Percentiles rank a stretch among this genome's conserved stretches.
phyloP scores from a whole-genome alignment of 2,329 filamentous ascomycete species.

The Fusarium sp. region DNA sequence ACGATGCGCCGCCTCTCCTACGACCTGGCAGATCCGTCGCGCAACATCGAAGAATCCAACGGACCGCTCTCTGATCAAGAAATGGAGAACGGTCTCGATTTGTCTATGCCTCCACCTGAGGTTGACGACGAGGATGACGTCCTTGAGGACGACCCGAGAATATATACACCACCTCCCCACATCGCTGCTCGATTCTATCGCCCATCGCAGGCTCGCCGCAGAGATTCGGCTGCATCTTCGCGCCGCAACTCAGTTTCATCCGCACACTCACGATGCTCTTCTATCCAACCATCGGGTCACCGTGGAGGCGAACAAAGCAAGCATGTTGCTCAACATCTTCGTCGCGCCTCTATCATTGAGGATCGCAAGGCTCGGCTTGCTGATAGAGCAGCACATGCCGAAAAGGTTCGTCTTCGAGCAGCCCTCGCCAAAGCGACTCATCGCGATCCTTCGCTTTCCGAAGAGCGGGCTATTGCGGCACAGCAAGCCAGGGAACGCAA shows the following conservation, averaged over 20 bases:
- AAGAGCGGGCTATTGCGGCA: constrained; percentile 81
- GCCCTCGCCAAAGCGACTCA: constrained; percentile 78
- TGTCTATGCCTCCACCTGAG: constrained; percentile 54
- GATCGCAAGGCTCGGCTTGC: constrained; percentile 82
- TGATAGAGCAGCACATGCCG: constrained; percentile 82
- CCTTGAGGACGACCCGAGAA: constrained; percentile 50
- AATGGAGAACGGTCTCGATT: constrained; percentile 50
- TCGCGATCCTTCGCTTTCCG: constrained; percentile 72
- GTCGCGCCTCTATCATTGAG: constrained; percentile 82
- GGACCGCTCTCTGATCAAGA: constrained; percentile 46
- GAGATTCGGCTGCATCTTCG: constrained; percentile 80
- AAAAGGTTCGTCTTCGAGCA: constrained; percentile 82
- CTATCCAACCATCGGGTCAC: constrained; percentile 62
- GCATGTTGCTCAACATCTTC: constrained; percentile 80
- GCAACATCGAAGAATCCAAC: constrained; percentile 53
- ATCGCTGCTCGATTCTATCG: constrained; percentile 84
- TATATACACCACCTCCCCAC: constrained; percentile 75
- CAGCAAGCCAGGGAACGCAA: constrained; percentile 83
- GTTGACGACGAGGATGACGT: constrained; percentile 50
- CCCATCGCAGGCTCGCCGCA: constrained; percentile 72
- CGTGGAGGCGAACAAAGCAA: constrained; percentile 75
- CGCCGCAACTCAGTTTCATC: constrained; percentile 84
- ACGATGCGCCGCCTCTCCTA: constrained; percentile 58
- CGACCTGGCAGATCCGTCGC: constrained; percentile 56
- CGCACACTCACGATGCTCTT: constrained; percentile 75